Percentiles rank a stretch among this genome's conserved stretches.
Evolutionary conservation across 2,329 filamentous ascomycete genomes (phyloP).

Genomic region (Ceratocystis lukuohia): DNA sequence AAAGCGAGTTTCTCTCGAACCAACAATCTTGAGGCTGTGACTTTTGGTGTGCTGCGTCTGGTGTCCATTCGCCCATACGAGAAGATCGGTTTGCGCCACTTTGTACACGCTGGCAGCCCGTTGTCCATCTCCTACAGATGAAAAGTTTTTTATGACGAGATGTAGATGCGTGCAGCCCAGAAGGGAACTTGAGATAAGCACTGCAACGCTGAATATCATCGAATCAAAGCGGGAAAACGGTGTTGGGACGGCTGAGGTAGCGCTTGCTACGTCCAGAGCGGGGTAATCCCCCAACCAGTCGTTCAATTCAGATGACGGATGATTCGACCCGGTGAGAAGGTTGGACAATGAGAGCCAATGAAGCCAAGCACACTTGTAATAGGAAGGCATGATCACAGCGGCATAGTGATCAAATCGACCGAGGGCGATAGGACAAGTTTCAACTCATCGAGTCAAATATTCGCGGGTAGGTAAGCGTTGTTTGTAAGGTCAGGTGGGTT

Average conservation of each 20-base stretch:
- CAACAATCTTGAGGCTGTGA: background rate
- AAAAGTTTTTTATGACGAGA: background rate
- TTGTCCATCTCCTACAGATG: background rate
- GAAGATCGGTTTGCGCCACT: background rate
- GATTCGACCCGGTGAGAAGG: background rate
- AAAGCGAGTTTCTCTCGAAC: background rate
- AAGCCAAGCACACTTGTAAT: background rate
- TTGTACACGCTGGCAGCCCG: constrained; percentile 1
- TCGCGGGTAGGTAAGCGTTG: background rate
- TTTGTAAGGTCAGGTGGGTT: background rate
- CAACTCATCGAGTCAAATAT: background rate
- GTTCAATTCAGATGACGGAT: background rate
- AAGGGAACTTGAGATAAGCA: background rate
- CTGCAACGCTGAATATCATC: background rate
- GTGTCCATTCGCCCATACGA: background rate
- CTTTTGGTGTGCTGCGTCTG: background rate
- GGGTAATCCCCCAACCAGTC: background rate
- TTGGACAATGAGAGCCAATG: background rate
- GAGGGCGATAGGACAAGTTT: background rate
- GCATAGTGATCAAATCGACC: background rate
- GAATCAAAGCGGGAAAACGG: background rate
- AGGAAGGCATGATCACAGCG: background rate
- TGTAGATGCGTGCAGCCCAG: background rate
- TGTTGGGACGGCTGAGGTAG: background rate
- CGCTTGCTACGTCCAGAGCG: background rate